Evolutionary conservation across 139 green algal species (phyloP).

Genomic region (Penium margaritaceum): DNA sequence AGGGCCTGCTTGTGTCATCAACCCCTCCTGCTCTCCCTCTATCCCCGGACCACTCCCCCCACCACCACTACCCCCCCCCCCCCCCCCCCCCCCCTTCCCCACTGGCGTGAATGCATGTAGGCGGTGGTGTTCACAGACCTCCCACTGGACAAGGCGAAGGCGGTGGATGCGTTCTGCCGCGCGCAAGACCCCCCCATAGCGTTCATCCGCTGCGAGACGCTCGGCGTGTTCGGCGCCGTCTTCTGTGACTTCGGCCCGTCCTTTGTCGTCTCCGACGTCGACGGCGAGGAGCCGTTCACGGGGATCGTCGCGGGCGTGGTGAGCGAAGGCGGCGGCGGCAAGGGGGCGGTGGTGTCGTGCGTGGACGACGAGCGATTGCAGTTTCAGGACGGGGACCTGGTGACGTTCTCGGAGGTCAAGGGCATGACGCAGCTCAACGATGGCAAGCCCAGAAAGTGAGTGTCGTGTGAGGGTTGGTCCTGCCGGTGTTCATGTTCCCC

Average conservation of each 20-base stretch:
- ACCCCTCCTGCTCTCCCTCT: no score
- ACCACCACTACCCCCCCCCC: no score
- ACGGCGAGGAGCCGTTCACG: conserved; percentile 75
- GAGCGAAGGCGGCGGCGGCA: conserved; percentile 52
- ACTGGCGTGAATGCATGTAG: no score
- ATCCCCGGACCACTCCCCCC: no score
- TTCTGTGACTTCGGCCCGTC: conserved; percentile 91
- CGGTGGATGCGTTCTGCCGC: conserved; percentile 78
- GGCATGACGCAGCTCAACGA: conserved; percentile 43
- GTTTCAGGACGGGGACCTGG: conserved; percentile 69
- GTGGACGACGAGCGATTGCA: conserved; percentile 97
- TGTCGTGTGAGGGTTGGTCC: no score
- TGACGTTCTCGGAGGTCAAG: conserved; percentile 77
- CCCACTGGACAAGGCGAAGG: conserved; percentile 56
- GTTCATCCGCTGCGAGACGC: conserved; percentile 80
- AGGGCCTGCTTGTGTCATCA: no score
- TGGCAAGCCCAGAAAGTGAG: conserved; percentile 10
- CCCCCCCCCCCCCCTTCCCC: no score
- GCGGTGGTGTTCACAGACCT: conserved; percentile 76
- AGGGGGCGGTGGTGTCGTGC: conserved; percentile 77
- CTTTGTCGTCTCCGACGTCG: conserved; percentile 78
- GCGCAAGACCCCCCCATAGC: conserved; percentile 55
- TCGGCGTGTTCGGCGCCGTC: conserved; percentile 83
- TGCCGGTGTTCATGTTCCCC: no score
- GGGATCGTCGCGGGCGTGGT: conserved; percentile 85